A percentile compares a stretch with the other conserved stretches of the same genome.
These are phyloP conservation scores for Zygoascus sp. DNA, from an alignment of 1,139 yeast species.

Conservation along the genomic window DNA sequence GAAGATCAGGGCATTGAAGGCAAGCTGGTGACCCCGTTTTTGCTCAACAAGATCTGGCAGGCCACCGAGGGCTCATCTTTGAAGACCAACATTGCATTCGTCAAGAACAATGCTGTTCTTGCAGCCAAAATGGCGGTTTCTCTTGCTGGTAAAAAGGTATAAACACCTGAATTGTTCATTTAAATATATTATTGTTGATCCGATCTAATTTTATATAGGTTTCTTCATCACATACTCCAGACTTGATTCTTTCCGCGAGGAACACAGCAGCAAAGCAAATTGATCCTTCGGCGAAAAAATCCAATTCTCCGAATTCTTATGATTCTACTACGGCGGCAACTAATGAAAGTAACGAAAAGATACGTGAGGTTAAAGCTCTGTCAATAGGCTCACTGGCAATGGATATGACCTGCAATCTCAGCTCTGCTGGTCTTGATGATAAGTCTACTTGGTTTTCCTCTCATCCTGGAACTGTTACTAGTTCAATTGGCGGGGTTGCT, in stretches of 20 bases:
- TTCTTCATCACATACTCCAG: neutral
- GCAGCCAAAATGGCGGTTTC: slow-evolving; percentile 66
- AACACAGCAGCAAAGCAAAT: neutral
- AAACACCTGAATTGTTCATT: slow-evolving; percentile 12
- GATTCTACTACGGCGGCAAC: neutral
- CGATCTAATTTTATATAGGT: neutral
- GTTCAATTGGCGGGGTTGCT: slow-evolving; percentile 81
- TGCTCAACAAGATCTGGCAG: slow-evolving; percentile 59
- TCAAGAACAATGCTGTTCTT: slow-evolving; percentile 65
- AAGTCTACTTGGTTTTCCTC: slow-evolving; percentile 52
- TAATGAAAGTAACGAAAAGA: neutral
- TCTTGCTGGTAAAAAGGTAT: slow-evolving; percentile 41
- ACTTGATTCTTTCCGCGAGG: neutral
- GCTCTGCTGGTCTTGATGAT: slow-evolving; percentile 19
- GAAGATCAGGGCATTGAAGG: slow-evolving; percentile 53
- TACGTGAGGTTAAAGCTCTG: neutral
- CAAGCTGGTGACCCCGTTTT: slow-evolving; percentile 74
- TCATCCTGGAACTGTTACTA: slow-evolving; percentile 58
- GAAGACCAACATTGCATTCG: slow-evolving; percentile 67
- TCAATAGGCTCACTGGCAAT: slow-evolving; percentile 69
- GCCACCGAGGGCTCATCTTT: slow-evolving; percentile 69
- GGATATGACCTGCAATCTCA: slow-evolving; percentile 52
- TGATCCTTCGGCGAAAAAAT: neutral
- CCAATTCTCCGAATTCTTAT: neutral
- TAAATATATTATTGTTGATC: neutral